Conservation (phyloP, 2,329 filamentous ascomycete species). For the Pseudogymnoascus sp. region DNA sequence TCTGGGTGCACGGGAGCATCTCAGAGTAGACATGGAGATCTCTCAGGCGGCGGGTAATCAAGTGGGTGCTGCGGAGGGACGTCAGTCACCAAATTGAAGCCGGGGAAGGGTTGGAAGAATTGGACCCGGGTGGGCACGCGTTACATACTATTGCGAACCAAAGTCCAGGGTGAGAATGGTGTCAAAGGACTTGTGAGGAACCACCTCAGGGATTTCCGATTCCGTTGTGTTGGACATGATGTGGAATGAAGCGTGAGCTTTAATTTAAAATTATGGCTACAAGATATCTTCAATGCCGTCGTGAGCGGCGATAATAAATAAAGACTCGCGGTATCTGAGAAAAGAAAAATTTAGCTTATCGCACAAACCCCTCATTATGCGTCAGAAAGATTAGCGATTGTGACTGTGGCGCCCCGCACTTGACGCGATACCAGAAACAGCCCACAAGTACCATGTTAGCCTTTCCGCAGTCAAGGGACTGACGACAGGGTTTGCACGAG, state of each 20-base stretch:
- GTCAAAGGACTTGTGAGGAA: slow-evolving; percentile 34
- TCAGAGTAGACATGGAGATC: slow-evolving; percentile 78
- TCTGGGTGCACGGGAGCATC: slow-evolving; percentile 81
- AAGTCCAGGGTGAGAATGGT: slow-evolving; percentile 69
- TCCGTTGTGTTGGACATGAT: not conserved
- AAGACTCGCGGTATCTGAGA: slow-evolving; percentile 3
- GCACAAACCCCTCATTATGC: slow-evolving; percentile 9
- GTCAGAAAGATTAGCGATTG: slow-evolving; percentile 10
- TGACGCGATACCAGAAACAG: slow-evolving; percentile 7
- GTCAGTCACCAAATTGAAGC: slow-evolving; percentile 19
- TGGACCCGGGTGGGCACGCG: slow-evolving; percentile 9
- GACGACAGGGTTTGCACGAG: slow-evolving; percentile 7
- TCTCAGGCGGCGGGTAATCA: slow-evolving; percentile 68
- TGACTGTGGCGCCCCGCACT: slow-evolving; percentile 5
- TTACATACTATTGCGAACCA: slow-evolving; percentile 32
- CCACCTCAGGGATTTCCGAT: slow-evolving; percentile 18
- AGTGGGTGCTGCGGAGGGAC: slow-evolving; percentile 59
- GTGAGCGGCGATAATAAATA: slow-evolving; percentile 9
- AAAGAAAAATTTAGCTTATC: slow-evolving; percentile 8
- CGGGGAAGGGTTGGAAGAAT: not conserved
- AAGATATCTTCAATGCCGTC: slow-evolving; percentile 28
- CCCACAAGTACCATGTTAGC: slow-evolving; percentile 5
- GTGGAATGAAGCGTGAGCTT: not conserved
- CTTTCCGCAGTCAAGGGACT: slow-evolving; percentile 1
- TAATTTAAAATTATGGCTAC: slow-evolving; percentile 39